Evolutionary conservation across 2,329 filamentous ascomycete species (phyloP).

Genomic region (Torrubiellomyces zombiae): DNA sequence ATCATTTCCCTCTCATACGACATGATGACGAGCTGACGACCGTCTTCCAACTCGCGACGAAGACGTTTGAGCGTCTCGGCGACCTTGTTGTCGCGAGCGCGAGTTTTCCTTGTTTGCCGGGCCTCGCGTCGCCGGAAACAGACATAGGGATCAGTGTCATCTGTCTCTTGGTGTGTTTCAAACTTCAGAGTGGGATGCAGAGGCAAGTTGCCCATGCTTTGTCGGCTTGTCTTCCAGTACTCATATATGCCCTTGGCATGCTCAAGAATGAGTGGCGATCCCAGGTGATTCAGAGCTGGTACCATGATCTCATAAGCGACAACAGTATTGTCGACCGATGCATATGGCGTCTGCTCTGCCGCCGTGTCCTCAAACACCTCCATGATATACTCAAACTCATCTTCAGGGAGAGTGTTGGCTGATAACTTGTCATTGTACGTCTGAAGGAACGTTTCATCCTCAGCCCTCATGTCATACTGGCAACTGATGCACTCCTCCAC

Average conservation of each 20-base stretch:
- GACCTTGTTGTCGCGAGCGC: slow-evolving; percentile 83
- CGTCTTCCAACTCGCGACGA: slow-evolving; percentile 79
- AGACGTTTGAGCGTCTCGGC: slow-evolving; percentile 88
- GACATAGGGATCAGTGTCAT: slow-evolving; percentile 93
- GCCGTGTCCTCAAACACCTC: slow-evolving; percentile 86
- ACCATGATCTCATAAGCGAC: slow-evolving; percentile 65
- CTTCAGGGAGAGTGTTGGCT: slow-evolving; percentile 57
- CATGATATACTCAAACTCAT: slow-evolving; percentile 89
- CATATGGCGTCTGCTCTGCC: slow-evolving; percentile 69
- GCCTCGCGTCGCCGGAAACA: slow-evolving; percentile 94
- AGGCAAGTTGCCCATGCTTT: slow-evolving; percentile 49
- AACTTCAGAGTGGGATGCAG: slow-evolving; percentile 76
- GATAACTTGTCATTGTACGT: slow-evolving; percentile 66
- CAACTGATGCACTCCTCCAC: slow-evolving; percentile 88
- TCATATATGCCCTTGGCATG: slow-evolving; percentile 70
- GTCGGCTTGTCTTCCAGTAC: slow-evolving; percentile 66
- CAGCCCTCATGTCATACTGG: slow-evolving; percentile 85
- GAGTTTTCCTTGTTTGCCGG: slow-evolving; percentile 84
- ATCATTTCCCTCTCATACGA: slow-evolving; percentile 66
- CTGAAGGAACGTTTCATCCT: slow-evolving; percentile 75
- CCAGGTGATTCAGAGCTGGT: slow-evolving; percentile 40
- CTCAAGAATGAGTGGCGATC: slow-evolving; percentile 29
- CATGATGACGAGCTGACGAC: slow-evolving; percentile 60
- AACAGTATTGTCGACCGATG: slow-evolving; percentile 74
- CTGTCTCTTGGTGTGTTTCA: slow-evolving; percentile 83